A percentile compares a stretch with the other conserved stretches of the same genome.
phyloP scores from a whole-genome alignment of 164 flowering plant species.

The Aristolochia fimbriata region DNA sequence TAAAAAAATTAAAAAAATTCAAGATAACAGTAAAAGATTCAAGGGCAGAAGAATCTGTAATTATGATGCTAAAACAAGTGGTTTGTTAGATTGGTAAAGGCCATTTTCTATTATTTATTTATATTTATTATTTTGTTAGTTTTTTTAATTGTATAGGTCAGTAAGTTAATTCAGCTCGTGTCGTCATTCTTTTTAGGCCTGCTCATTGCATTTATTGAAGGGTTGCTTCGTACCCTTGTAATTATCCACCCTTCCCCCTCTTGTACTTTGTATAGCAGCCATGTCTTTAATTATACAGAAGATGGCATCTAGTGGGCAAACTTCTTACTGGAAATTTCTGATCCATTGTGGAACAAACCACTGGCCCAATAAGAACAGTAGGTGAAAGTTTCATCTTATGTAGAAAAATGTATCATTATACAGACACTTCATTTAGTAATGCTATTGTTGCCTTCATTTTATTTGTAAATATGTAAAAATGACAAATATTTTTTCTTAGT shows the following conservation, averaged over 20 bases:
- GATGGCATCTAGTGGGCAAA: constrained; percentile 35
- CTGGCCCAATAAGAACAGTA: constrained; percentile 44
- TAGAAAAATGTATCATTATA: too few species aligned
- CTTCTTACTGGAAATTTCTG: constrained; percentile 34
- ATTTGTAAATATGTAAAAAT: too few species aligned
- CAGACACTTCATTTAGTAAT: too few species aligned
- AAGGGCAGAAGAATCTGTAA: neutral
- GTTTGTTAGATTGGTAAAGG: too few species aligned
- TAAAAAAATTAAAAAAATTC: too few species aligned
- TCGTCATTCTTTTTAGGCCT: constrained; percentile 44
- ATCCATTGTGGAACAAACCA: constrained; percentile 38
- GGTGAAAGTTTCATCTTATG: neutral
- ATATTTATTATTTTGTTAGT: neutral
- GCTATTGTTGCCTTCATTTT: too few species aligned
- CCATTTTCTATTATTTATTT: neutral
- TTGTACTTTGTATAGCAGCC: constrained; percentile 25
- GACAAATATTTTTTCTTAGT: constrained; percentile 14
- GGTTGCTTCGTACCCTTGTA: constrained; percentile 44
- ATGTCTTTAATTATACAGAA: constrained; percentile 22
- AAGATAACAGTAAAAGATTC: neutral
- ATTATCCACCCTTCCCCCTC: constrained; percentile 26
- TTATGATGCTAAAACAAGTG: too few species aligned
- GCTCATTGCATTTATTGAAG: constrained; percentile 30
- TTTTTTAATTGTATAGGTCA: constrained; percentile 23
- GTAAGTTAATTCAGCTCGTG: constrained; percentile 32